Evolutionary conservation across 2,329 filamentous ascomycete genomes (phyloP), one percentile per base, ranked within the genome.

Genomic region (Sarocladiaceae sp.): DNA sequence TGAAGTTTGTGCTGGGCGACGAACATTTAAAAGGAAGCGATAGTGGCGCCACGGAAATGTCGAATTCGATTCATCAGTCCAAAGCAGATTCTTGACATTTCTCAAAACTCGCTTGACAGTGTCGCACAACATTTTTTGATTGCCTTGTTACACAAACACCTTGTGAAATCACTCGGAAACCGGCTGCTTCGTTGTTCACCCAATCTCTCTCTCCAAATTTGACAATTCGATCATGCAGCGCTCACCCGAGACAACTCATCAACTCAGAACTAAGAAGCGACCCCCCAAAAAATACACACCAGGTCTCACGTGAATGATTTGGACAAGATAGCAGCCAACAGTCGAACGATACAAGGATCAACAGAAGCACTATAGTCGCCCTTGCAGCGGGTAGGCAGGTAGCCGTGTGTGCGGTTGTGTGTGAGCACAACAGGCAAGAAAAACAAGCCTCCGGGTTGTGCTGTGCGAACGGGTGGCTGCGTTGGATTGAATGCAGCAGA

Each of bases 81-180:
- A n/a, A n/a, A n/a, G n/a, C n/a, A n/a, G n/a, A n/a, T n/a, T n/a
- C n/a, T n/a, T n/a, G n/a, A n/a, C n/a, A n/a, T n/a, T n/a, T n/a
- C n/a, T n/a, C n/a, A n/a, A n/a, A n/a, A n/a, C 18, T 48, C 44
- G 44, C 26, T 48, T 48, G 44, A 48, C 44, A 31, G 15, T 48
- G 44, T 48, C 31, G 44, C 33, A 48, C 44, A 33, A 31, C 22
- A n/a, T 8, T 31, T 42, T 20, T 33, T 48, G 44, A 20, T 48
- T 48, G 44, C 44, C 11, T 33, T n/a, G 44, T 48, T 28, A 28
- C 26, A 48, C 44, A 48, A n/a, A 20, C 35, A 12, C 6, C 23
- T 40, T 23, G 37, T 40, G 37, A 40, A 20, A 40, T 28, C 40
- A 44, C 20, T 20, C 22, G 20, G 40, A 44, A 28, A n/a, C 8